A percentile compares a stretch with the other conserved stretches of the same genome.
These are phyloP conservation scores for Hericium coralloides DNA, from an alignment of 768 basidiomycete species.

Conservation along the genomic window DNA sequence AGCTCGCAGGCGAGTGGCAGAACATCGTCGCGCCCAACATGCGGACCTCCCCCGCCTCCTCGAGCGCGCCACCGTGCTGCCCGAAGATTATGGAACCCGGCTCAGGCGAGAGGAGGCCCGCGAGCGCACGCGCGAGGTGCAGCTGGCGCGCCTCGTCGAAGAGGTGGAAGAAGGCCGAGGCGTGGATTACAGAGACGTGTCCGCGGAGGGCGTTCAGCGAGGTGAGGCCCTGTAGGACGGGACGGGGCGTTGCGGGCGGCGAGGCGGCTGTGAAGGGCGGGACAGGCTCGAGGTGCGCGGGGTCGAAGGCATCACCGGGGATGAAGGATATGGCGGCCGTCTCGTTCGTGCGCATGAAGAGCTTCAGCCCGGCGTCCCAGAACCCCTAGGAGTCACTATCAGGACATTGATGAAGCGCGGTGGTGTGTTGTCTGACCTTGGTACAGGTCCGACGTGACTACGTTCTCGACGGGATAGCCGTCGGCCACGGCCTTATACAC, in stretches of 20 bases:
- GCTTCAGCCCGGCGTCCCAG: constrained; percentile 53
- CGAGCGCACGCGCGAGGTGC: constrained; percentile 32
- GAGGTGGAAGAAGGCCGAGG: constrained; percentile 40
- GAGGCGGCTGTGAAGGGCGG: constrained; percentile 18
- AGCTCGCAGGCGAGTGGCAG: constrained; percentile 26
- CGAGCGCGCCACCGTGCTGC: constrained; percentile 24
- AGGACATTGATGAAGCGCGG: neutral
- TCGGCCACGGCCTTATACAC: constrained; percentile 31
- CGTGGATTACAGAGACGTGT: constrained; percentile 39
- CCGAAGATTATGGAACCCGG: constrained; percentile 42
- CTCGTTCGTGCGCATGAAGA: constrained; percentile 44
- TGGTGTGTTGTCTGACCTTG: constrained; percentile 19
- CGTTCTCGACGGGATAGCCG: constrained; percentile 32
- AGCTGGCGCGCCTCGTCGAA: constrained; percentile 34
- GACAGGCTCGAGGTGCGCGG: constrained; percentile 27
- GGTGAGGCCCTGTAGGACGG: constrained; percentile 23
- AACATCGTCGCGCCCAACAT: constrained; percentile 10
- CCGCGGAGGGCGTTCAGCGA: constrained; percentile 39
- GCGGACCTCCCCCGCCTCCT: constrained; percentile 19
- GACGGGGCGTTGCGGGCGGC: constrained; percentile 12
- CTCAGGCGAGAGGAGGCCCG: constrained; percentile 30
- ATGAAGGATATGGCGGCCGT: constrained; percentile 49
- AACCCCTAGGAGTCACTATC: constrained; percentile 30
- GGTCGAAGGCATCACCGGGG: constrained; percentile 45
- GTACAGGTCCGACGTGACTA: constrained; percentile 30